Base-by-base conservation (phyloP, 257 asterid species). In the Nicotiana tabacum region DNA sequence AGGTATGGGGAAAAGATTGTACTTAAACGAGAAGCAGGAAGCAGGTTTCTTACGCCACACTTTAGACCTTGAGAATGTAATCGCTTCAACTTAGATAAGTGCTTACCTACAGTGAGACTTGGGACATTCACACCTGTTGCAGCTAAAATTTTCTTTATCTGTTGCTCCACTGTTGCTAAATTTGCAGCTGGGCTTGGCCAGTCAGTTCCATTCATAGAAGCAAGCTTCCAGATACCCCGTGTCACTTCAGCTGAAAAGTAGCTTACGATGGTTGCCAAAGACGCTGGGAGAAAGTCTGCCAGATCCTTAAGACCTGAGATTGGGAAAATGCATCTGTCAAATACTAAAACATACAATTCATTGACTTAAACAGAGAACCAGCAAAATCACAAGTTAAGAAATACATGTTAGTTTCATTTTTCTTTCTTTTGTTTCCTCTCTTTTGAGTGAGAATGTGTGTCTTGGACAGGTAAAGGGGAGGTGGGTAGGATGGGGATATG, bases 131-230 rank as follows among this genome's bases (percentile, higher is more conserved):
- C 98, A 82, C 98, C 98, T 66, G 98, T 96, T 82, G 91, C 95
- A 74, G 97, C 98, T 87, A 96, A 83, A 65, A 94, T 91, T 84
- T 94, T 92, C 86, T 91, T 91, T 66, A 94, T 94, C 88, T 93
- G 98, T 87, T 93, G 91, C 87, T 92, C 99, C 39, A 96, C 95
- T 86, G 83, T 82, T 77, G 97, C 87, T 76, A 96, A 82, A 91
- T 93, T 94, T 80, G 93, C 94, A 76, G 96, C 98, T 70, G 99
- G 98, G 89, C 96, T 95, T 4, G 99, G 99, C 99, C 99, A 96
- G 90, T 96, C 99, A 78, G 98, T 91, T 84, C 99, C 99, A 74
- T 96, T 96, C 99, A 94, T 96, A 84, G 80, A 91, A 85, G 97
- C 99, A 82, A 95, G 97, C 89, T 89, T 94, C 99, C 99, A 96